Evolutionary conservation across 1,139 yeast genomes (phyloP).

Genomic region (Yamadazyma kanchanaburiensis): DNA sequence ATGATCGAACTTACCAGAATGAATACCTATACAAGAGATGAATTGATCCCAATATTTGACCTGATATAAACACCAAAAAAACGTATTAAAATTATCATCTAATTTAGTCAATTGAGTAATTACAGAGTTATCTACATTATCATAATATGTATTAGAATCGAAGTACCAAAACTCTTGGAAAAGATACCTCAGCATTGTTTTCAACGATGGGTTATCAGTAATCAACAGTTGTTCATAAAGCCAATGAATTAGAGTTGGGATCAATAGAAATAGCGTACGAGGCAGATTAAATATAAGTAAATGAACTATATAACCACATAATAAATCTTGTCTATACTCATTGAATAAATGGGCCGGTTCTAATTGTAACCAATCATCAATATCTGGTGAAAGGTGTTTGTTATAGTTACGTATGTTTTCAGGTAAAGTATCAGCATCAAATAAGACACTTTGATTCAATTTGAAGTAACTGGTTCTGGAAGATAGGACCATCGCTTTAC

Average conservation of each 20-base stretch:
- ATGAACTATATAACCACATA: conserved; percentile 35
- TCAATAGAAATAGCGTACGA: conserved; percentile 23
- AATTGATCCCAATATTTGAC: conserved; percentile 32
- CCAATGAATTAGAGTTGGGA: conserved; percentile 40
- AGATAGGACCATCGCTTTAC: conserved; percentile 31
- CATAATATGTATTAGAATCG: conserved; percentile 13
- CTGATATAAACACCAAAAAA: conserved; percentile 28
- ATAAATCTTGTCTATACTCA: conserved; percentile 20
- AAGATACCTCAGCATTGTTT: conserved; percentile 11
- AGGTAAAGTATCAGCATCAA: conserved; percentile 30
- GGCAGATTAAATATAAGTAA: conserved; percentile 33
- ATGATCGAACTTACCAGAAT: conserved; percentile 4
- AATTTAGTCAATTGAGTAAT: conserved; percentile 18
- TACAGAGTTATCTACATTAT: conserved; percentile 15
- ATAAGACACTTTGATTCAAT: conserved; percentile 28
- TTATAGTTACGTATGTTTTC: conserved; percentile 17
- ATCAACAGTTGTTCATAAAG: conserved; percentile 23
- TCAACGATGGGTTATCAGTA: conserved; percentile 3
- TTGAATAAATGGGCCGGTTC: conserved; percentile 24
- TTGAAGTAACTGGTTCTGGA: conserved; percentile 34
- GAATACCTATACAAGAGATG: conserved; percentile 14
- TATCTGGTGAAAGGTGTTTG: conserved; percentile 26
- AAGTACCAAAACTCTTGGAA: conserved; percentile 29
- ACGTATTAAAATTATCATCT: conserved; percentile 8
- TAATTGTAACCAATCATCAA: conserved; percentile 37